Evolutionary conservation across 805 yeast genomes (phyloP), one percentile per base, ranked within the genome.

Genomic region (Yarrowia osloensis): DNA sequence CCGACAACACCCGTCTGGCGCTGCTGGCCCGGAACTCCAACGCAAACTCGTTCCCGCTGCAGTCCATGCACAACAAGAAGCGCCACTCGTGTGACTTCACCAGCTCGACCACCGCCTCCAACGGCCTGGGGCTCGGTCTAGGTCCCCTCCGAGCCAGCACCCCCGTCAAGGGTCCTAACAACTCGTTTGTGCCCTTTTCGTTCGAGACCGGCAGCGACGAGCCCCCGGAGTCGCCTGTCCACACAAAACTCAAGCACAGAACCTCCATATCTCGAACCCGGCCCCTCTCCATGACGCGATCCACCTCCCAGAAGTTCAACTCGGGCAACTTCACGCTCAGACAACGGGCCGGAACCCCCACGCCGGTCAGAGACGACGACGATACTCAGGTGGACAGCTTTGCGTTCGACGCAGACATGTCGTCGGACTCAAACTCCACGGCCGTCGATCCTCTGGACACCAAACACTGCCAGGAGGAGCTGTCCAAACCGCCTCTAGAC

Each of bases 1-100:
- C 66, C 4, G 66, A 61, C n/a, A 61, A 61, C 42, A 61, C 54
- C 11, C 52, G 66, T 9, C 54, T 61, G 42, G 66, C 66, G 2
- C 44, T 61, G 22, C 21, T 44, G 54, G 40, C 52, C 1, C 39
- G 66, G 21, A 61, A 46, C 42, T 24, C 54, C 15, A 44, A 13
- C 22, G 52, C 40, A 17, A 46, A 61, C 54, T 12, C 66, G 44
- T 44, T 9, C 42, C 66, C 63, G 6, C 21, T 57, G 49, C 63
- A 57, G 49, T 13, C 63, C 3, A 57, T 57, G 63, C 37, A 57
- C 19, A 6, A n/a, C n/a, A 57, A 29, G 37, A 57, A 57, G 8
- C 63, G 63, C 15, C 63, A 57, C 17, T 57, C 63, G 17, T 39
- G 49, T 15, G 63, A 57, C 22, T 57, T 57, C 9, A 39, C 63